Evolutionary conservation across 257 asterid species (phyloP), one percentile per base, ranked within the genome.

Genomic region (Solanum rostratum): DNA sequence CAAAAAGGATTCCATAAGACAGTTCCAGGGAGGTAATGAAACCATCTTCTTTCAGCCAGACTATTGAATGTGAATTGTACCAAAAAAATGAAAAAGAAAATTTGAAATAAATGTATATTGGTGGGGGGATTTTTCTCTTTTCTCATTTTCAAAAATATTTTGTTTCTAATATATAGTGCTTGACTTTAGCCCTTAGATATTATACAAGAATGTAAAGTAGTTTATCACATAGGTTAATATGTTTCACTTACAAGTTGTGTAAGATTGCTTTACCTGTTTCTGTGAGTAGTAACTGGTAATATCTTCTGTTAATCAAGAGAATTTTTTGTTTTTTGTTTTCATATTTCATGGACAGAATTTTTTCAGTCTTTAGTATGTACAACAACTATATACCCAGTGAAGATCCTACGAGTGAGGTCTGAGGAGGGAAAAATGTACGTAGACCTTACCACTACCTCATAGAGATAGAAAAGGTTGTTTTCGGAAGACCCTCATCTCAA

Each of bases 1-100:
- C 96, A 27, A 95, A 90, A 88, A 91, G 88, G 95, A 89, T 71
- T 84, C 85, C 89, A 29, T 83, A 53, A 81, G 50, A 73, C 43
- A 30, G 59, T 29, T 62, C 68, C 63, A 71, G 83, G 83, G 88
- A 68, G 85, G 82, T 82, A 63, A 88, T 81, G 41, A 84, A 66
- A 33, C 13, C 57, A 81, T 63, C 76, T 87, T 69, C 83, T 86
- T 87, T 39, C 78, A n/a, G 33, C 78, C 49, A 59, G 84, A 84
- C 76, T 83, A 83, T 84, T 71, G 81, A 65, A 70, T 73, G 37
- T 78, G 45, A 84, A 80, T 80, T 54, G 57, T 85, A 84, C 79
- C 80, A 87, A 83, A 70, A 85, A 85, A 65, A 70, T 81, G 84
- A 65, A 43, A 49, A 29, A 52, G 15, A 81, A 60, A 62, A 30